Evolutionary conservation across 257 asterid species (phyloP), one percentile per base, ranked within the genome.

Genomic region (Primulina eburnea): DNA sequence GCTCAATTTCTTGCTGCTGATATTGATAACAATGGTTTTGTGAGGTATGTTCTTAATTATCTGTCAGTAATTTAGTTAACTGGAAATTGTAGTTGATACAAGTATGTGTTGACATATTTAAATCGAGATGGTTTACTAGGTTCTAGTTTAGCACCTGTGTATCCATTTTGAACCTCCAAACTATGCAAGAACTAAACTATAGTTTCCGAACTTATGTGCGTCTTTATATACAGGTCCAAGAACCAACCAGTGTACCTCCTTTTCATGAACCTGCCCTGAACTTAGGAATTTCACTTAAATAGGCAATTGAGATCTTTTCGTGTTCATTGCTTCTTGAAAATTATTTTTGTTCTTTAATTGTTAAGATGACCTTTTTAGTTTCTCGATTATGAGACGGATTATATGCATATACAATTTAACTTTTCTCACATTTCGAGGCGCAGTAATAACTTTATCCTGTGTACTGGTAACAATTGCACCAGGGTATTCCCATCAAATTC

Each of bases 1-100:
- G 86, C 96, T 0, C 96, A 93, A 75, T 93, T 93, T 77, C 96
- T 93, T 70, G 99, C 97, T 47, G 98, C 98, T 2, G 97, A 93
- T 62, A 86, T 89, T 63, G 97, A 93, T 67, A 86, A 90, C 82
- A 85, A 90, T 74, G 99, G 97, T 40, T 93, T 85, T 64, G 94
- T 90, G 72, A 90, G 84, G 96, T 87, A 77, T 69, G 79, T 16
- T 29, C 58, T 61, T 65, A 67, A 34, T 26, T 68, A 52, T 65
- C 72, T 72, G 10, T 66, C n/a, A 33, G 16, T 28, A 30, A 16
- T 58, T 32, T 21, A n/a, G 70, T 53, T 58, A n/a, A 62, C 60
- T 55, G 64, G 35, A 65, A 18, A 62, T 32, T 64, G 67, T 60
- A 20, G 52, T 70, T 2, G 37, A 29, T 67, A 35, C 67, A 52